These are phyloP conservation scores for Phragmites australis DNA, from an alignment of 176 grass and related monocot genomes.

Conservation along the genomic window DNA sequence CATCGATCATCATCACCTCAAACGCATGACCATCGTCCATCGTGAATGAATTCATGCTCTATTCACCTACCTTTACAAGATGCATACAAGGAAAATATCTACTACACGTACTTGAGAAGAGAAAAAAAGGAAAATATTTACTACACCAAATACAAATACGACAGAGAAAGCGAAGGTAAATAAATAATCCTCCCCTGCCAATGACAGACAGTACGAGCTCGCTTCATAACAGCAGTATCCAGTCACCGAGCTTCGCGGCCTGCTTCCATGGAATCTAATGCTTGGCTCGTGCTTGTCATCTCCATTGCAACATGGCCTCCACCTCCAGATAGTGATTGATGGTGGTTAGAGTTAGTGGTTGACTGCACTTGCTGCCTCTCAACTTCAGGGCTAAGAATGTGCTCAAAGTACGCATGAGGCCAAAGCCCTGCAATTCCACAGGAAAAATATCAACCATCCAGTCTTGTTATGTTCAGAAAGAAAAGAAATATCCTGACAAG, in stretches of 20 bases:
- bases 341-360: not conserved
- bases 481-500: too few relatives aligned
- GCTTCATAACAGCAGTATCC: not conserved
- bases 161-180: not conserved
- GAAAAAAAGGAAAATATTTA: too few relatives aligned
- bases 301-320: not conserved
- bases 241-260: constrained; percentile 21
- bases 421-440: constrained; percentile 33
- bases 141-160: too few relatives aligned
- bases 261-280: constrained; percentile 40
- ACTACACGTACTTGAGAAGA: too few relatives aligned
- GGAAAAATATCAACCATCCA: not conserved
- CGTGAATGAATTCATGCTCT: not conserved
- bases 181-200: not conserved
- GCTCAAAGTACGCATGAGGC: constrained; percentile 45
- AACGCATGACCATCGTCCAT: constrained; percentile 19
- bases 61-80: not conserved
- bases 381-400: constrained; percentile 30
- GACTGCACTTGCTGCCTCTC: constrained; percentile 17
- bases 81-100: not conserved
- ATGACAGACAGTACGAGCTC: not conserved
- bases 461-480: too few relatives aligned
- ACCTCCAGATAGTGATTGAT: not conserved
- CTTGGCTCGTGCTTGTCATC: not conserved
- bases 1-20: not conserved